Conservation (phyloP, 768 basidiomycete species). For the Collybia sordida region DNA sequence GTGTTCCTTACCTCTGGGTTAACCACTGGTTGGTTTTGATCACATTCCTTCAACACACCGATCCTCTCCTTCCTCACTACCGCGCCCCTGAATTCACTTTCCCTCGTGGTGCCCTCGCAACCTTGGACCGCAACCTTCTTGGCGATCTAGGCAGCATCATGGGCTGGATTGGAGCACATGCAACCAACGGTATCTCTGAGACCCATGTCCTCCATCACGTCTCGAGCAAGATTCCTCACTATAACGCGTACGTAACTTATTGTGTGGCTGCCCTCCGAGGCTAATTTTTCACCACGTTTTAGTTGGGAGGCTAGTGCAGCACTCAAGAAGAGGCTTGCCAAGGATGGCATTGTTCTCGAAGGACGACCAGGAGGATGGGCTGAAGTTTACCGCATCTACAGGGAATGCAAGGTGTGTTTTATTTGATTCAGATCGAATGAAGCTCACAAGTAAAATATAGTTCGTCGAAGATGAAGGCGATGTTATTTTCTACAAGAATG, state of each 20-base stretch:
- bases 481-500: conserved; percentile 90
- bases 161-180: conserved; percentile 82
- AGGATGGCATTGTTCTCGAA: conserved; percentile 60
- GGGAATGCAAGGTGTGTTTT: conserved; percentile 67
- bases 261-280: not conserved
- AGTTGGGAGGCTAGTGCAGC: conserved; percentile 92
- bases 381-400: conserved; percentile 76
- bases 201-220: conserved; percentile 94
- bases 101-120: conserved; percentile 89
- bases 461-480: conserved; percentile 95
- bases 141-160: conserved; percentile 77
- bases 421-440: not conserved
- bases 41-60: conserved; percentile 98
- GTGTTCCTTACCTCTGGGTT: conserved; percentile 90
- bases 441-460: conserved; percentile 23
- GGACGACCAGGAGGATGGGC: conserved; percentile 79
- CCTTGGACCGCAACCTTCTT: conserved; percentile 81
- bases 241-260: conserved; percentile 58
- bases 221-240: conserved; percentile 95
- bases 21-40: conserved; percentile 97
- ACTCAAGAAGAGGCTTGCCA: conserved; percentile 73
- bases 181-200: conserved; percentile 92
- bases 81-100: conserved; percentile 88
- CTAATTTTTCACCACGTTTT: conserved; percentile 2
- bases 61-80: conserved; percentile 93